Evolutionary conservation across 1,284 basidiomycete species (phyloP).

Genomic region (Leccinum variabile): DNA sequence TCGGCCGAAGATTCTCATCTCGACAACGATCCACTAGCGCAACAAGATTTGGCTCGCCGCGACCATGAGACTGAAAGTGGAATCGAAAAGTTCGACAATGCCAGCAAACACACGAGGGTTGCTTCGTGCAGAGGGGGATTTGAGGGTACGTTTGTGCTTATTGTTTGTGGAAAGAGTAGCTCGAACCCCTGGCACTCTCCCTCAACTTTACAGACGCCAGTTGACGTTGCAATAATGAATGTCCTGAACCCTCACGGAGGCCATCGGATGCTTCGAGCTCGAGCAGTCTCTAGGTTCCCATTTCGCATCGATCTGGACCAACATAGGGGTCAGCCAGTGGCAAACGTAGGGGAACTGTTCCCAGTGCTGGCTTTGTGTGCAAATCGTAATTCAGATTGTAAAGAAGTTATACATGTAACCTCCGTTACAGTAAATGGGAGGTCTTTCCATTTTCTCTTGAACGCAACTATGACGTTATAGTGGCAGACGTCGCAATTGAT

Average conservation of each 20-base stretch:
- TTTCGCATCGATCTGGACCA: not conserved
- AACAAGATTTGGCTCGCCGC: not conserved
- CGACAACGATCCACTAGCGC: not conserved
- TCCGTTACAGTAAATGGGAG: too few species aligned
- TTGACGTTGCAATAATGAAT: not conserved
- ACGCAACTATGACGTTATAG: too few species aligned
- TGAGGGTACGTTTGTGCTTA: not conserved
- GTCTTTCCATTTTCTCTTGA: too few species aligned
- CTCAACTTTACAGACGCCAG: not conserved
- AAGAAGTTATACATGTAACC: too few species aligned
- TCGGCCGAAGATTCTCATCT: not conserved
- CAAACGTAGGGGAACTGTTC: not conserved
- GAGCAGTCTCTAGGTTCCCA: not conserved
- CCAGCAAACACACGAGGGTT: not conserved
- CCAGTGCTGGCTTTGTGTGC: too few species aligned
- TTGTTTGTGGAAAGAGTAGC: not conserved
- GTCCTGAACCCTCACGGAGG: not conserved
- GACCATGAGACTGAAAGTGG: not conserved
- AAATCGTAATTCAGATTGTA: too few species aligned
- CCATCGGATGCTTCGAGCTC: not conserved
- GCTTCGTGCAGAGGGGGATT: too few species aligned
- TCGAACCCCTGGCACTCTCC: not conserved
- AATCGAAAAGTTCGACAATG: not conserved
- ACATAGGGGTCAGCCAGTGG: not conserved
- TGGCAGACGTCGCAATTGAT: too few species aligned